Evolutionary conservation across 225 moss, liverwort and hornwort species (phyloP).

Genomic region (Straminergon stramineum): DNA sequence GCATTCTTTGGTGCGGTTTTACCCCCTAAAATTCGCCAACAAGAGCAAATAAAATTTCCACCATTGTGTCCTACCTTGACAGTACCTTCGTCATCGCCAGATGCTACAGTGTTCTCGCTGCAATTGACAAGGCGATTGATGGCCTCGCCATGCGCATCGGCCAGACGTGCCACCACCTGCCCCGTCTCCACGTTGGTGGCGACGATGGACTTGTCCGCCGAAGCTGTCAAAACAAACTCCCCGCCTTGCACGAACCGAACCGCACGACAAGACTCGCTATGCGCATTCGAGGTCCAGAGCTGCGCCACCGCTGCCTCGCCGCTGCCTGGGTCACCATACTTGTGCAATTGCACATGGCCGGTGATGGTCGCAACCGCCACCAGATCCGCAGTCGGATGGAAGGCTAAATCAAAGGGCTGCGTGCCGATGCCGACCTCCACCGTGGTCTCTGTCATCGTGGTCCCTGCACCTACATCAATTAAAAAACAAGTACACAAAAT

Average conservation of each 20-base stretch:
- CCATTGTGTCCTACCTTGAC: slow-evolving; percentile 32
- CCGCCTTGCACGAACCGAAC: slow-evolving; percentile 80
- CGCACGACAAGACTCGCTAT: slow-evolving; percentile 82
- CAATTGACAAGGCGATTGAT: slow-evolving; percentile 82
- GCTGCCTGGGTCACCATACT: slow-evolving; percentile 25
- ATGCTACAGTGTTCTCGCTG: slow-evolving; percentile 58
- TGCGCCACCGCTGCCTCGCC: slow-evolving; percentile 23
- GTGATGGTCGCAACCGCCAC: slow-evolving; percentile 80
- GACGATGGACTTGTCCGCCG: slow-evolving; percentile 73
- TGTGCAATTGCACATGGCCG: slow-evolving; percentile 64
- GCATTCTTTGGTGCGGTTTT: not conserved
- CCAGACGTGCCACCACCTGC: slow-evolving; percentile 54
- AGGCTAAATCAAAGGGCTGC: slow-evolving; percentile 82
- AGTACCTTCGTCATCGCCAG: slow-evolving; percentile 79
- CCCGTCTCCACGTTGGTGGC: slow-evolving; percentile 81
- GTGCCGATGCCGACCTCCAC: slow-evolving; percentile 55
- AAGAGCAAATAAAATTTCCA: not conserved
- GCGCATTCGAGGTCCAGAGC: slow-evolving; percentile 55
- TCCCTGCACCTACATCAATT: not conserved
- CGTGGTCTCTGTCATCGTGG: slow-evolving; percentile 32
- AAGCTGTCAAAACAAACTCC: slow-evolving; percentile 55
- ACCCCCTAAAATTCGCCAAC: not conserved
- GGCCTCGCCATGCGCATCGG: slow-evolving; percentile 62
- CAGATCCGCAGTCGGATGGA: slow-evolving; percentile 55
- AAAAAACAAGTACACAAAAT: too few species aligned